A percentile compares a stretch with the other conserved stretches of the same genome.
Evolutionary conservation across 2,329 filamentous ascomycete species (phyloP).

Genomic region (Neofusicoccum kwambonambiense): DNA sequence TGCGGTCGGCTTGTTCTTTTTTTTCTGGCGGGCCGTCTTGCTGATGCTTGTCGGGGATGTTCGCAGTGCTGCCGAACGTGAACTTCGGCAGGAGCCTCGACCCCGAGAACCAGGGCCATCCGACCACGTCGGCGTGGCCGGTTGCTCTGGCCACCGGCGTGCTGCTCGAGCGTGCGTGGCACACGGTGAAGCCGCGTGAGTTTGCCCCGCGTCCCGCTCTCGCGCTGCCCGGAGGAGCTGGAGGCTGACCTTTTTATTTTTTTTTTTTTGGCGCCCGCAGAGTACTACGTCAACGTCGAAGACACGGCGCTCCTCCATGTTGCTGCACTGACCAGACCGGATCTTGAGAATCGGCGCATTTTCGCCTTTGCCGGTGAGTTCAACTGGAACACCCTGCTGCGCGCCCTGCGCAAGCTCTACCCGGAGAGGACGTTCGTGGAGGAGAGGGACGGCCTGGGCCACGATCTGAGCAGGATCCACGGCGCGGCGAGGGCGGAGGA

Average conservation of each 20-base stretch:
- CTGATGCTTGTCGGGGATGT: background rate
- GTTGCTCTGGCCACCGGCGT: constrained; percentile 19
- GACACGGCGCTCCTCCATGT: constrained; percentile 26
- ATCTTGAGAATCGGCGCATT: constrained; percentile 20
- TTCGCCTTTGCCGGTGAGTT: constrained; percentile 21
- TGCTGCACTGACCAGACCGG: constrained; percentile 21
- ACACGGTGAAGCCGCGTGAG: background rate
- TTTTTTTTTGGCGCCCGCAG: background rate
- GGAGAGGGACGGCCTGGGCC: constrained; percentile 19
- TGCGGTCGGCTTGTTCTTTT: background rate
- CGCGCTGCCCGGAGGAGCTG: too few relatives aligned
- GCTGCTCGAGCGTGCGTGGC: constrained; percentile 15
- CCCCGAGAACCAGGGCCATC: constrained; percentile 21
- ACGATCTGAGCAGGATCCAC: constrained; percentile 19
- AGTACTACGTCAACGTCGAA: constrained; percentile 23
- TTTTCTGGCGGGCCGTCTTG: background rate
- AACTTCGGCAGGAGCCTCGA: constrained; percentile 23
- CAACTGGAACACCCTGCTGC: constrained; percentile 20
- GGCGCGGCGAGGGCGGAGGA: constrained; percentile 3
- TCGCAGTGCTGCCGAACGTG: constrained; percentile 12
- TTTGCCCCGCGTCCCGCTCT: background rate
- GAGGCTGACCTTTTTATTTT: too few relatives aligned
- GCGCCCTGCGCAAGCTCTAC: constrained; percentile 10
- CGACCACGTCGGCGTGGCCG: constrained; percentile 20
- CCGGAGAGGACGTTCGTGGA: constrained; percentile 12